phyloP scores from a whole-genome alignment of 169 alveolate species.

The Cryptosporidium andersoni region DNA sequence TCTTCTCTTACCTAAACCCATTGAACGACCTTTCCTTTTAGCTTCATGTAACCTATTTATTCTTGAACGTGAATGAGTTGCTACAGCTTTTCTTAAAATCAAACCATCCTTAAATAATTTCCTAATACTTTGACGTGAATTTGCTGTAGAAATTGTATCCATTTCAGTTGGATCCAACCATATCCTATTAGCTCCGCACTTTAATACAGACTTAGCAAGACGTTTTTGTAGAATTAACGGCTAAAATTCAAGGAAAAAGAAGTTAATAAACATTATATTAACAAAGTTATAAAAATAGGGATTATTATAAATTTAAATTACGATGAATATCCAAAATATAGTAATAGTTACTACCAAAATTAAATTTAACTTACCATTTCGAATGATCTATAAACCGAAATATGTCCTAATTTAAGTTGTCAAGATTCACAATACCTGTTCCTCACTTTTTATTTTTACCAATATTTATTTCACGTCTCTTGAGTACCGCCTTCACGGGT shows the following conservation, averaged over 20 bases:
- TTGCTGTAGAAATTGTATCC: conserved; percentile 96
- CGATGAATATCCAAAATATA: neutral
- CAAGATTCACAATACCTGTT: neutral
- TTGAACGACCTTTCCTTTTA: conserved; percentile 96
- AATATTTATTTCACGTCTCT: no score
- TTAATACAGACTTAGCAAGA: conserved; percentile 95
- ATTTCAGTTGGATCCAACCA: conserved; percentile 99
- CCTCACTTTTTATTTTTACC: no score
- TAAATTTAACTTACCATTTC: neutral
- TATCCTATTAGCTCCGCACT: conserved; percentile 96
- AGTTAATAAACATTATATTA: no score
- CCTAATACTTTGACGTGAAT: conserved; percentile 94
- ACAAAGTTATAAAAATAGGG: no score
- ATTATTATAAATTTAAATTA: neutral
- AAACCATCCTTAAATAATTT: conserved; percentile 96
- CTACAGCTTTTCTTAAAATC: conserved; percentile 94
- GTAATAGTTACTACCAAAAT: neutral
- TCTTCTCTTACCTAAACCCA: conserved; percentile 97
- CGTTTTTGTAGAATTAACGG: conserved; percentile 94
- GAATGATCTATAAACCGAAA: neutral
- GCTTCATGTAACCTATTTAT: conserved; percentile 90
- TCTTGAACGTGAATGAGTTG: conserved; percentile 95
- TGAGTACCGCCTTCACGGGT: no score
- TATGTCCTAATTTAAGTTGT: neutral
- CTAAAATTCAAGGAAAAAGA: conserved; percentile 57